These are phyloP conservation scores for Lactarius indigo DNA, from an alignment of 768 basidiomycete genomes.

Conservation along the genomic window DNA sequence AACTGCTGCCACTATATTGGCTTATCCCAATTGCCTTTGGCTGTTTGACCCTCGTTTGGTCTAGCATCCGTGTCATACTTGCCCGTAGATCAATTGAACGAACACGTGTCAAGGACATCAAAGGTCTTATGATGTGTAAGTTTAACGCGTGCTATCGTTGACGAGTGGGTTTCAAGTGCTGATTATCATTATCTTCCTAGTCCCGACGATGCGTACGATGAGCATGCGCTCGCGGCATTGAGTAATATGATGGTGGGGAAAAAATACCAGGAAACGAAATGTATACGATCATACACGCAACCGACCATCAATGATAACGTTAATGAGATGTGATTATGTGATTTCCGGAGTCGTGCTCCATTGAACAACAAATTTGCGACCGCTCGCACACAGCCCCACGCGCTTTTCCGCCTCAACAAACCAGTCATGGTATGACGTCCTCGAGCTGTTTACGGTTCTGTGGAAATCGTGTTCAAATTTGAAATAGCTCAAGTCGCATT, in stretches of 20 bases:
- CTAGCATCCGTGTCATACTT: slow-evolving; percentile 55
- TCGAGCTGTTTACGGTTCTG: background rate
- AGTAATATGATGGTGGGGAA: background rate
- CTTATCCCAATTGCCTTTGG: slow-evolving; percentile 63
- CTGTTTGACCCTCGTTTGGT: slow-evolving; percentile 50
- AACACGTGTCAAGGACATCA: slow-evolving; percentile 58
- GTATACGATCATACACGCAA: background rate
- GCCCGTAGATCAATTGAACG: slow-evolving; percentile 53
- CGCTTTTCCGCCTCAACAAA: background rate
- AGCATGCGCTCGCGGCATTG: slow-evolving; percentile 29
- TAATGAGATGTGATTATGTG: slow-evolving; percentile 6
- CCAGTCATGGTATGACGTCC: background rate
- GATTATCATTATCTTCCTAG: slow-evolving; percentile 32
- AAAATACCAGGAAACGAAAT: background rate
- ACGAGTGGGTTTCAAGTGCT: slow-evolving; percentile 1
- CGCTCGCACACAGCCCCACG: background rate
- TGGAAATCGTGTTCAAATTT: background rate
- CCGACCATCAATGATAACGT: background rate
- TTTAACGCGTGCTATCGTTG: slow-evolving; percentile 20
- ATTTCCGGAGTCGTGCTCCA: background rate
- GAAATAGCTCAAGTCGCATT: background rate
- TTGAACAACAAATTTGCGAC: background rate
- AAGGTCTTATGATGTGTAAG: slow-evolving; percentile 70
- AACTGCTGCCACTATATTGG: slow-evolving; percentile 63
- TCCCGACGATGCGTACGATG: slow-evolving; percentile 42